These are phyloP conservation scores for Xylaria sp. DNA, from an alignment of 2,329 filamentous ascomycete species.

Conservation along the genomic window DNA sequence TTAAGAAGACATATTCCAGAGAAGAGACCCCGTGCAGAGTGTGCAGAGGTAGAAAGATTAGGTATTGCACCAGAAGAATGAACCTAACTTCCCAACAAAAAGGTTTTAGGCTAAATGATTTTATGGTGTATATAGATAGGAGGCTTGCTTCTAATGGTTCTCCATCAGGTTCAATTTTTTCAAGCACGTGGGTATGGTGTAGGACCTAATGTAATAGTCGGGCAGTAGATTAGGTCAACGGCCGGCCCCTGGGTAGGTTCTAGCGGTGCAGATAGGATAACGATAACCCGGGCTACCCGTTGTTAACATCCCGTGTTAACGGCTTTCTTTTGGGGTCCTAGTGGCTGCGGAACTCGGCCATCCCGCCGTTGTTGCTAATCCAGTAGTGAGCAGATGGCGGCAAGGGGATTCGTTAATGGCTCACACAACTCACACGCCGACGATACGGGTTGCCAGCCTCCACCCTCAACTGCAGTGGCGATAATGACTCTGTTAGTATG, in stretches of 20 bases:
- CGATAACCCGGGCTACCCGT: neutral
- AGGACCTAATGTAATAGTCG: constrained; percentile 2
- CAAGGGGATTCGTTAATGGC: neutral
- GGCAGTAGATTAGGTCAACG: neutral
- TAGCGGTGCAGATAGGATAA: neutral
- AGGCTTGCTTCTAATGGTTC: neutral
- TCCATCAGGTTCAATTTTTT: constrained; percentile 10
- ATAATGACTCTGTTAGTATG: neutral
- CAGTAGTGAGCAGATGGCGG: neutral
- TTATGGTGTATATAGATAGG: neutral
- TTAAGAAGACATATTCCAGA: too few species aligned
- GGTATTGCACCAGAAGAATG: neutral
- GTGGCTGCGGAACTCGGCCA: neutral
- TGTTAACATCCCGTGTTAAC: neutral
- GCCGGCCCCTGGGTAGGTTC: neutral
- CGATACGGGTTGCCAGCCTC: neutral
- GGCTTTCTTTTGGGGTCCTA: neutral
- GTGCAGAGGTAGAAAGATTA: neutral
- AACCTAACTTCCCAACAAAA: neutral
- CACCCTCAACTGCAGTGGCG: neutral
- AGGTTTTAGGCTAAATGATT: constrained; percentile 17
- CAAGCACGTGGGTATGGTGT: constrained; percentile 19
- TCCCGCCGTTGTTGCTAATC: neutral
- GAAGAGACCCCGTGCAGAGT: too few species aligned
- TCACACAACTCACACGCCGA: neutral